Evolutionary conservation across 139 green algal species (phyloP), one percentile per base, ranked within the genome.

Genomic region (Deuterostichococcus epilithicus): DNA sequence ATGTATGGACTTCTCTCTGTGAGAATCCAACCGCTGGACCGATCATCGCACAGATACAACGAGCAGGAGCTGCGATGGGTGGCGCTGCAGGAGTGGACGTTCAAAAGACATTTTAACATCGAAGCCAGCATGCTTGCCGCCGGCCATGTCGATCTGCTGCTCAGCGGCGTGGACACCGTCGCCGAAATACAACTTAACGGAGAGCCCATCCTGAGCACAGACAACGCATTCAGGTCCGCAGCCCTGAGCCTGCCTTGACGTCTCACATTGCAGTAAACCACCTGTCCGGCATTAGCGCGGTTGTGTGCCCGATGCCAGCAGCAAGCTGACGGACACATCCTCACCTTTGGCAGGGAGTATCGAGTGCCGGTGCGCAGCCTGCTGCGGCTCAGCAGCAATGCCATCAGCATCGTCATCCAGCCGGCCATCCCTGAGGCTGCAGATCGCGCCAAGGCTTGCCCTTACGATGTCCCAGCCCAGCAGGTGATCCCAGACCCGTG

Each of bases 61-160:
- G 89, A 94, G 72, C 60, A 80, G 23, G 72, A 86, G 18, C 72
- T 81, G 28, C 76, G 80, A 0, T 94, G 88, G 88, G 81, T 84
- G 28, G 75, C 85, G 1, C 44, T 84, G 47, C 85, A 94, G 72
- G 86, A 67, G 2, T 94, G 89, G 89, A 90, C 79, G 0, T 87
- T 89, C n/a, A 59, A 52, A 13, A 76, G 74, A 3, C 18, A 5
- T 0, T 91, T 92, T 26, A n/a, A 81, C 23, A 38, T 76, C 2
- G 23, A n/a, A 2, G 1, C 18, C 10, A 23, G 26, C 1, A 37
- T 69, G 37, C 37, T 76, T 22, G 42, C 30, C 5, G 26, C 52
- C 20, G 32, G 35, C 5, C 20, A 76, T 6, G 38, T 85, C 2
- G 76, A 89, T 39, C 65, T 91, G 44, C 42, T 86, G 20, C 35